These are phyloP conservation scores for Cladobotryum mycophilum DNA, from an alignment of 2,329 filamentous ascomycete species.

Conservation along the genomic window DNA sequence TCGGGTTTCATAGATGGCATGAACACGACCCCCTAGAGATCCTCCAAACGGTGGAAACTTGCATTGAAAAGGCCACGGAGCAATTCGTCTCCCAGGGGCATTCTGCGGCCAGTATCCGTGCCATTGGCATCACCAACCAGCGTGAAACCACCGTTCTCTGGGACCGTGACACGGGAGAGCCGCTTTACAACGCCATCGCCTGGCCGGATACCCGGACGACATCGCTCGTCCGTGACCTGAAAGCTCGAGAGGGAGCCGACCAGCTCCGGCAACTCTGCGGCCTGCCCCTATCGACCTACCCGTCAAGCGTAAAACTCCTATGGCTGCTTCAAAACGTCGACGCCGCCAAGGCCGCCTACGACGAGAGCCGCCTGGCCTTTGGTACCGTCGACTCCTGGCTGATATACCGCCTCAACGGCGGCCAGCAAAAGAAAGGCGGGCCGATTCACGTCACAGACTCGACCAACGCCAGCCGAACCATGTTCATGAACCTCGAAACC, in stretches of 20 bases:
- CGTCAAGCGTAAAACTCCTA: constrained; percentile 75
- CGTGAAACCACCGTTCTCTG: constrained; percentile 82
- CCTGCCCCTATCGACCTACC: constrained; percentile 81
- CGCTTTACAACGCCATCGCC: constrained; percentile 77
- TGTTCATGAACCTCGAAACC: constrained; percentile 87
- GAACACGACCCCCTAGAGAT: constrained; percentile 81
- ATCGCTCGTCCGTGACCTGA: constrained; percentile 67
- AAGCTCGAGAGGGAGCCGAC: constrained; percentile 60
- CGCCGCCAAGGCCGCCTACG: constrained; percentile 66
- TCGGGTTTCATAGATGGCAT: constrained; percentile 61
- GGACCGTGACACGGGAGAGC: constrained; percentile 74
- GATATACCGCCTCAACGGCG: constrained; percentile 76
- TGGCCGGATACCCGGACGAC: constrained; percentile 84
- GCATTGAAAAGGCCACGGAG: constrained; percentile 69
- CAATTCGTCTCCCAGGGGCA: constrained; percentile 67
- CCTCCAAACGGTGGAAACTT: constrained; percentile 66
- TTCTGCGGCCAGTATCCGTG: constrained; percentile 60
- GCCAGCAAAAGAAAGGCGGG: constrained; percentile 46
- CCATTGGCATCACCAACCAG: constrained; percentile 84
- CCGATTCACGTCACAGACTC: constrained; percentile 76
- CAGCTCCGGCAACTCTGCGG: constrained; percentile 66
- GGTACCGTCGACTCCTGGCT: constrained; percentile 88
- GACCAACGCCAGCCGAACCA: constrained; percentile 83
- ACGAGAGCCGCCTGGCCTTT: constrained; percentile 69
- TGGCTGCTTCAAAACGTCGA: constrained; percentile 73